Percentiles rank a stretch among this genome's conserved stretches.
Evolutionary conservation across 169 alveolate species (phyloP).

Genomic region (Plasmodium ovale): DNA sequence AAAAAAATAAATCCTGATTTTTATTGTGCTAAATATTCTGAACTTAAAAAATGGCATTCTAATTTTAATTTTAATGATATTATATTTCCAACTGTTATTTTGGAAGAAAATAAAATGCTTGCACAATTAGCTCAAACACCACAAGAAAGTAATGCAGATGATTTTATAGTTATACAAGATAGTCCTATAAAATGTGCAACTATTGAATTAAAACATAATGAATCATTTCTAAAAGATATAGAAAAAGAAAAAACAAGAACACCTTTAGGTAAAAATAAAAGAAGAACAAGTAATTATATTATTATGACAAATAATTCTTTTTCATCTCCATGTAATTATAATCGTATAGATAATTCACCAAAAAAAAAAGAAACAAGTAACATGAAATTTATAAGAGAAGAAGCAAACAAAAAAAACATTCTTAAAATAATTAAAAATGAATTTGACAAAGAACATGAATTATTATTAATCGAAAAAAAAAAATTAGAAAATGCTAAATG

Average conservation of each 20-base stretch:
- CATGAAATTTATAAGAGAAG: slow-evolving; percentile 68
- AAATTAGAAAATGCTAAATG: slow-evolving; percentile 69
- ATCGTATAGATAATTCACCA: slow-evolving; percentile 41
- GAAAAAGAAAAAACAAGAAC: slow-evolving; percentile 72
- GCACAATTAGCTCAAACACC: slow-evolving; percentile 70
- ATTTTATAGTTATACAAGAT: slow-evolving; percentile 64
- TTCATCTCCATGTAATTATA: slow-evolving; percentile 1
- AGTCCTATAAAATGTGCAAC: slow-evolving; percentile 74
- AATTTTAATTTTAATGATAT: slow-evolving; percentile 49
- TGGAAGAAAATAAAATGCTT: slow-evolving; percentile 56
- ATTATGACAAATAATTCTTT: not conserved
- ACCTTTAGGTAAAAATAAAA: slow-evolving; percentile 73
- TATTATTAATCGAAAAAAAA: slow-evolving; percentile 49
- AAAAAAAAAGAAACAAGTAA: slow-evolving; percentile 61
- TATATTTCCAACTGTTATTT: slow-evolving; percentile 51
- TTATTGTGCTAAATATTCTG: slow-evolving; percentile 56
- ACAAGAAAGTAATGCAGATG: slow-evolving; percentile 77
- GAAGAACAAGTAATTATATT: slow-evolving; percentile 2
- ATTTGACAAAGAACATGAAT: slow-evolving; percentile 60
- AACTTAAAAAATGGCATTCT: slow-evolving; percentile 77
- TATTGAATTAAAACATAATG: slow-evolving; percentile 34
- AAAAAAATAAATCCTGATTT: slow-evolving; percentile 47
- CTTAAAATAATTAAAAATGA: slow-evolving; percentile 51
- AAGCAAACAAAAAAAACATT: slow-evolving; percentile 67
- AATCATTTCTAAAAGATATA: slow-evolving; percentile 36